These are phyloP conservation scores for Mycena pura DNA, from an alignment of 768 basidiomycete genomes.

Conservation along the genomic window DNA sequence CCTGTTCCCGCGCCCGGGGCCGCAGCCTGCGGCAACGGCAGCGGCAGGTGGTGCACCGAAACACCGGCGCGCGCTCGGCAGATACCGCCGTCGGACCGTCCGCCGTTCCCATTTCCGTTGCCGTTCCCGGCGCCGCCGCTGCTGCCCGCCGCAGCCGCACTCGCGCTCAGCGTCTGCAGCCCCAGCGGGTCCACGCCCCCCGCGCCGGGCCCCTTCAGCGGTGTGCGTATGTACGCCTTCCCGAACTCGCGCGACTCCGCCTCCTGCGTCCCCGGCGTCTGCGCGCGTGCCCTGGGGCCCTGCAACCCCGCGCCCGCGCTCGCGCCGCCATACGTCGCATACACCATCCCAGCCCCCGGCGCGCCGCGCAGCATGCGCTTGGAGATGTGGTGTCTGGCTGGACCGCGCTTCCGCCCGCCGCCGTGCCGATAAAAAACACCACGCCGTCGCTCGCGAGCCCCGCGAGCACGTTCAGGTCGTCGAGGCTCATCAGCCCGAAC, in stretches of 20 bases:
- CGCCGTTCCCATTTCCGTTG: neutral
- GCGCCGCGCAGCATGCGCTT: constrained; percentile 18
- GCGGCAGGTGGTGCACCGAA: constrained; percentile 11
- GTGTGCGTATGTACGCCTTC: constrained; percentile 78
- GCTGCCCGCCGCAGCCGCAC: constrained; percentile 2
- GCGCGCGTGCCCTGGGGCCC: constrained; percentile 33
- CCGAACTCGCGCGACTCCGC: constrained; percentile 63
- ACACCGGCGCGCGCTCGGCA: constrained; percentile 62
- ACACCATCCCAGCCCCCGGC: constrained; percentile 5
- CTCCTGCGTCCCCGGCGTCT: constrained; percentile 41
- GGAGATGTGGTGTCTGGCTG: neutral
- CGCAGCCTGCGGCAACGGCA: constrained; percentile 33
- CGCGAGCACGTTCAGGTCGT: constrained; percentile 73
- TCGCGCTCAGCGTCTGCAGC: constrained; percentile 23
- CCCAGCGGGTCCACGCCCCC: constrained; percentile 33
- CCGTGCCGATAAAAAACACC: constrained; percentile 67
- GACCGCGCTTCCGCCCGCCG: neutral
- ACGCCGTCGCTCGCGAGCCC: constrained; percentile 62
- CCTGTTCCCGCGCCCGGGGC: constrained; percentile 35
- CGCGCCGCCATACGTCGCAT: constrained; percentile 3
- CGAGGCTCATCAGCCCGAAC: constrained; percentile 79
- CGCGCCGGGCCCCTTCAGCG: constrained; percentile 48
- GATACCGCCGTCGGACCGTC: constrained; percentile 43
- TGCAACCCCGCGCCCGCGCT: constrained; percentile 19
- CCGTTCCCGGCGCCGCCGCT: neutral